Percentiles rank a stretch among this genome's conserved stretches.
These are phyloP conservation scores for Blepharisma stoltei DNA, from an alignment of 73 alveolate genomes.

Conservation along the genomic window DNA sequence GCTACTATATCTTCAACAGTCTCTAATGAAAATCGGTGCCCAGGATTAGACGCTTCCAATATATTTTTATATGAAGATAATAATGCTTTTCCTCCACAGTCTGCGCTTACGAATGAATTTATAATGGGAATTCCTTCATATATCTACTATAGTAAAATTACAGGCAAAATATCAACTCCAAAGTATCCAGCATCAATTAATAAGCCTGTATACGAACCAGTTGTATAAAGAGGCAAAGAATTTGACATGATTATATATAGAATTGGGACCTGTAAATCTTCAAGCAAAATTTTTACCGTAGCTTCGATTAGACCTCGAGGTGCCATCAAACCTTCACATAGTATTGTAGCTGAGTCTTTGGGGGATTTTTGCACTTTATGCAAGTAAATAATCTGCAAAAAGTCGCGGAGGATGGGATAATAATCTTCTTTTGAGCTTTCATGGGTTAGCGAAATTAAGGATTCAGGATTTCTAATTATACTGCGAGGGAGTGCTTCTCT, in stretches of 20 bases:
- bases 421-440: background rate
- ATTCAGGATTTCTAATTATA: background rate
- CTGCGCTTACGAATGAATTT: background rate
- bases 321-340: slow-evolving; percentile 11
- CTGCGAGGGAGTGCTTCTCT: slow-evolving; percentile 1
- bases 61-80: background rate
- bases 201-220: slow-evolving; percentile 16
- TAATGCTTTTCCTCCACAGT: background rate
- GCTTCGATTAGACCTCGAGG: slow-evolving; percentile 22
- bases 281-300: slow-evolving; percentile 2
- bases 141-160: background rate
- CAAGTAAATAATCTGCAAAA: background rate
- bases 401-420: slow-evolving; percentile 12
- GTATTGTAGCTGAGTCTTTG: background rate
- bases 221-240: slow-evolving; percentile 1
- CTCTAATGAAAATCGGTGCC: slow-evolving; percentile 1
- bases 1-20: slow-evolving; percentile 7
- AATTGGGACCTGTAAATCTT: slow-evolving; percentile 11
- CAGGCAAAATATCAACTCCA: background rate
- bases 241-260: background rate
- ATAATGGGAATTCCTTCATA: slow-evolving; percentile 23
- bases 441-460: background rate
- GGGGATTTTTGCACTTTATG: slow-evolving; percentile 15
- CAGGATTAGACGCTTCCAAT: background rate
- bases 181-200: slow-evolving; percentile 21